Base-by-base conservation (phyloP, 176 grass and related monocot genomes). In the Metroxylon sagu region DNA sequence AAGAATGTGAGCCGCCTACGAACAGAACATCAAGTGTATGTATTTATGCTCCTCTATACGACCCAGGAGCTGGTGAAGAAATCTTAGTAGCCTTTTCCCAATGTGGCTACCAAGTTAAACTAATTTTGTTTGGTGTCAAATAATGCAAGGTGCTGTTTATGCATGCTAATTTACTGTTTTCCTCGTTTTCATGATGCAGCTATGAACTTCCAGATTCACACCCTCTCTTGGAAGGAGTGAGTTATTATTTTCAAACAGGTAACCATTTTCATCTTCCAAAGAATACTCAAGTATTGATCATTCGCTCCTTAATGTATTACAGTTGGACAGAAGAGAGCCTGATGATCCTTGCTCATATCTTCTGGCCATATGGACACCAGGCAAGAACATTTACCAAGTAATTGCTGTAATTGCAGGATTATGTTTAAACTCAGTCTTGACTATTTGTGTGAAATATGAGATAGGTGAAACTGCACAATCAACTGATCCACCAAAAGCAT, bases 11-110 rank as follows among this genome's bases (percentile, higher is more conserved):
- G 80, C 73, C 83, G 91, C 19, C 75, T 96, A 48, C 84, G 86
- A 63, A 96, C 83, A 48, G 86, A 90, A 66, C 86, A 96, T 83
- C 83, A 87, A 82, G 91, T 87, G 86, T 96, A 96, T 72, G 62
- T 75, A 26, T 50, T 39, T 53, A 26, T 7, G 6, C 39, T 50
- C 39, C 16, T 53, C 48, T 0, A 4, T 52, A 23, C 19, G 14
- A 12, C 53, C 23, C 6, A 4, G 5, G n/a, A 3, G 23, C 23
- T 66, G 18, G 16, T 50, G 16, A 52, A 28, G n/a, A 29, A 65
- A n/a, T 26, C 35, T 43, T 43, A 12, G 35, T 43, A 43, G 35
- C 12, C 12, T 43, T 10, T 43, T 43, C 12, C 35, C 26, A 27
- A 0, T 4, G 23, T 28, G 5, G 26, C 26, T 52, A 7, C 4